These are phyloP conservation scores for Kwoniella europaea DNA, from an alignment of 768 basidiomycete species.

Conservation along the genomic window DNA sequence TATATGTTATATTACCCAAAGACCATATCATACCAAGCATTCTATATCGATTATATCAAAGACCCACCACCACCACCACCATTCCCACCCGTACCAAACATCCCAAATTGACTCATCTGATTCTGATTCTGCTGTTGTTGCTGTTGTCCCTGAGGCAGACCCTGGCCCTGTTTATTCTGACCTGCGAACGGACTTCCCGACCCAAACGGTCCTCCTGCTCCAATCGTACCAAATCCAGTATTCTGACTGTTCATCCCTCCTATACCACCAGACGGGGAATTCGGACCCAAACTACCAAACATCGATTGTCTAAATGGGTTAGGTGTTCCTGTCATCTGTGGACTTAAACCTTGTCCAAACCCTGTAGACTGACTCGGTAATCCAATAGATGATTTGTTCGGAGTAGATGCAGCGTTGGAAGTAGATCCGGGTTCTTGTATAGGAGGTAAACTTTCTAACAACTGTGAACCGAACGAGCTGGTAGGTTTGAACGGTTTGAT, in stretches of 20 bases:
- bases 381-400: slow-evolving; percentile 3
- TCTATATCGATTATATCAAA: slow-evolving; percentile 14
- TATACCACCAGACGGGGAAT: background rate
- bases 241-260: slow-evolving; percentile 8
- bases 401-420: background rate
- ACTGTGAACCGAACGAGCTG: slow-evolving; percentile 75
- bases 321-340: slow-evolving; percentile 26
- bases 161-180: slow-evolving; percentile 21
- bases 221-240: slow-evolving; percentile 9
- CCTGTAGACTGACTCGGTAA: slow-evolving; percentile 36
- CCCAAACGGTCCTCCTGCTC: slow-evolving; percentile 36
- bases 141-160: slow-evolving; percentile 11
- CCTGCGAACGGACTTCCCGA: slow-evolving; percentile 34
- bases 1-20: background rate
- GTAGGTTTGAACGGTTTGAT: slow-evolving; percentile 82
- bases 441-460: slow-evolving; percentile 75
- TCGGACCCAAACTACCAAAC: slow-evolving; percentile 13
- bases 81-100: slow-evolving; percentile 29
- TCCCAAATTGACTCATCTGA: slow-evolving; percentile 21
- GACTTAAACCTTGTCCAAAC: slow-evolving; percentile 24
- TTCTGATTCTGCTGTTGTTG: background rate
- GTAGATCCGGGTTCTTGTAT: slow-evolving; percentile 62
- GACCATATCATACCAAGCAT: slow-evolving; percentile 1
- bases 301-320: slow-evolving; percentile 36
- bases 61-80: slow-evolving; percentile 16